Base-by-base conservation (phyloP, 176 grass and related monocot species). In the Luzula sylvatica region DNA sequence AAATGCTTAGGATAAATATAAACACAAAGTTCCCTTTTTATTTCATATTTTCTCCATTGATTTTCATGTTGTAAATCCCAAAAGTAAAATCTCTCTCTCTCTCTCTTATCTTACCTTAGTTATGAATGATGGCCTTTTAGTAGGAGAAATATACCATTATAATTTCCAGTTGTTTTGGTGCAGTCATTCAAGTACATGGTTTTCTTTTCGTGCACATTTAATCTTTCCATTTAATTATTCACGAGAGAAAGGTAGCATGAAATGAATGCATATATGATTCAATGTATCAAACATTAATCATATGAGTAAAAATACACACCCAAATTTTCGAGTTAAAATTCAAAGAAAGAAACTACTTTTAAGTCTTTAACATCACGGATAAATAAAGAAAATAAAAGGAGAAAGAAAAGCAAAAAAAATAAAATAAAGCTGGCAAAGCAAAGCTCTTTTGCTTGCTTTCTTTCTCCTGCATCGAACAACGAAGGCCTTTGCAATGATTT, bases 401-500 rank as follows among this genome's bases (percentile, higher is more conserved):
- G 9, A 35, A 35, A 35, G 1, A 2, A 35, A 64, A 30, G 42
- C 16, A 45, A 64, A 27, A 64, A 46, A 48, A 32, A 50, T 11
- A 61, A 50, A 64, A 64, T 50, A 64, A 64, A 64, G 60, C 60
- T 64, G 60, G 43, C 30, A 35, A 41, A 61, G 40, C 45, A 43
- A 20, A 13, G 18, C 60, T 64, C 60, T 48, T 42, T 32, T 41
- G 39, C 23, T 43, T 25, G 17, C 22, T 64, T 45, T 2, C 60
- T 35, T 35, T 35, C 30, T 35, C 30, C 30, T 9, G 5, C 9
- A 35, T 35, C 30, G 30, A 35, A 2, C 24, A 46, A 47, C 42
- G 44, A 61, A 8, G 45, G 39, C 42, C 60, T 64, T 64, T 64
- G 60, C 46, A 49, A 56, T 92, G 80, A 78, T 81, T 81, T 75